Evolutionary conservation across 495 filamentous ascomycete species (phyloP).

Genomic region (Penicillium paradoxum): DNA sequence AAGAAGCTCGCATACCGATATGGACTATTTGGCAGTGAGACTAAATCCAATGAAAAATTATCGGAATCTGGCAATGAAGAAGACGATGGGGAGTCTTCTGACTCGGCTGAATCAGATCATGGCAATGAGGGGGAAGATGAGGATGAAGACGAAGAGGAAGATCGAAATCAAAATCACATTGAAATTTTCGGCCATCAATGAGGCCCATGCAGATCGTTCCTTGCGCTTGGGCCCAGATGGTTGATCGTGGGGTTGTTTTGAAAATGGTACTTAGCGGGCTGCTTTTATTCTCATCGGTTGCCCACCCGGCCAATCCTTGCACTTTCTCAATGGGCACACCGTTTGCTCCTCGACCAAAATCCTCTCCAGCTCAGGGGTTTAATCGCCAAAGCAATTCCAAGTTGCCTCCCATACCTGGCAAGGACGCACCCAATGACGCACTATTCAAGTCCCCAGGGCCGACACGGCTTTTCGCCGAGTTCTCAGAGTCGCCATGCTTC

Average conservation of each 20-base stretch:
- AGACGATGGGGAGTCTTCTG: constrained; percentile 22
- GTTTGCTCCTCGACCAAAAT: background rate
- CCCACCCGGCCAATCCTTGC: background rate
- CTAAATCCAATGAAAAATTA: constrained; percentile 22
- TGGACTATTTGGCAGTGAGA: constrained; percentile 35
- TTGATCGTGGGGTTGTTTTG: background rate
- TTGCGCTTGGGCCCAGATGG: background rate
- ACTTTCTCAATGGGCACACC: background rate
- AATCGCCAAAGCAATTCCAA: background rate
- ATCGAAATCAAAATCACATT: constrained; percentile 56
- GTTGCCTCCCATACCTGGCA: background rate
- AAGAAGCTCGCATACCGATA: constrained; percentile 44
- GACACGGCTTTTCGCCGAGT: background rate
- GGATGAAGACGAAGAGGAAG: constrained; percentile 40
- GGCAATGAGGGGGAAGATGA: constrained; percentile 47
- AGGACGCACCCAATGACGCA: background rate
- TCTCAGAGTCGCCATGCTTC: background rate
- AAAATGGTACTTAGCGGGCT: background rate
- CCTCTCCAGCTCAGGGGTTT: background rate
- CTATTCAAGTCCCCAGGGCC: background rate
- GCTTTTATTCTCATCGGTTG: background rate
- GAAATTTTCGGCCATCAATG: constrained; percentile 69
- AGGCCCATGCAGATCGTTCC: constrained; percentile 1
- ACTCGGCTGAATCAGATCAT: constrained; percentile 14
- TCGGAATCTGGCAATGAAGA: constrained; percentile 35